Evolutionary conservation across 768 basidiomycete species (phyloP), one percentile per base, ranked within the genome.

Genomic region (Tephrocybe rancida): DNA sequence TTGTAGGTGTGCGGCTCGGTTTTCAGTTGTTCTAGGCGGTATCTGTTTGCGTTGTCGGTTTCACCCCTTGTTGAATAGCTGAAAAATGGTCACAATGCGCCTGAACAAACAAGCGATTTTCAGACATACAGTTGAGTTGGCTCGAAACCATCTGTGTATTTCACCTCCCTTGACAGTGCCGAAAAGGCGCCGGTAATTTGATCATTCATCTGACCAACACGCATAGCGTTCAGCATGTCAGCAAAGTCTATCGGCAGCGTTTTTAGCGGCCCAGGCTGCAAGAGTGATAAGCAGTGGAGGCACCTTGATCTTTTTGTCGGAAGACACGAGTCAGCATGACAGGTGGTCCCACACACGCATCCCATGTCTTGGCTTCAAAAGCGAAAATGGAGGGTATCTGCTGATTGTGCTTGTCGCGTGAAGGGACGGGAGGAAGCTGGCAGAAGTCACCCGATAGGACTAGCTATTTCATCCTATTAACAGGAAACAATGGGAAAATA

Each of bases 371-470:
- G 0, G 93, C 87, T 50, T 95, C 91, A 64, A 97, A 95, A 3
- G 88, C 85, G 67, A 95, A 95, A 5, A 57, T 67, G 5, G 83
- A 72, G 6, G 75, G 71, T 27, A 84, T 74, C 10, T 77, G 37
- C 59, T 79, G 54, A 58, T 78, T 78, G 44, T 83, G 72, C 62
- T 73, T 66, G 69, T 79, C 61, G 59, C 77, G 69, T 29, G 72
- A 74, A 11, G 80, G 75, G 0, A 95, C 90, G 1, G 94, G 94
- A 9, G 94, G 94, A 0, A 97, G 76, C 67, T 97, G 93, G 64
- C 85, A 95, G 67, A 95, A 95, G 65, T 97, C 94, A 6, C 94
- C 94, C 7, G 88, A 92, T 3, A 95, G 72, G 29, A 90, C 78
- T 48, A 95, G 81, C 88, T 94, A 54, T n/a, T 19, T 25, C 8